A percentile compares a stretch with the other conserved stretches of the same genome.
Evolutionary conservation across 495 filamentous ascomycete species (phyloP).

Genomic region (Penicillium longicatenatum): DNA sequence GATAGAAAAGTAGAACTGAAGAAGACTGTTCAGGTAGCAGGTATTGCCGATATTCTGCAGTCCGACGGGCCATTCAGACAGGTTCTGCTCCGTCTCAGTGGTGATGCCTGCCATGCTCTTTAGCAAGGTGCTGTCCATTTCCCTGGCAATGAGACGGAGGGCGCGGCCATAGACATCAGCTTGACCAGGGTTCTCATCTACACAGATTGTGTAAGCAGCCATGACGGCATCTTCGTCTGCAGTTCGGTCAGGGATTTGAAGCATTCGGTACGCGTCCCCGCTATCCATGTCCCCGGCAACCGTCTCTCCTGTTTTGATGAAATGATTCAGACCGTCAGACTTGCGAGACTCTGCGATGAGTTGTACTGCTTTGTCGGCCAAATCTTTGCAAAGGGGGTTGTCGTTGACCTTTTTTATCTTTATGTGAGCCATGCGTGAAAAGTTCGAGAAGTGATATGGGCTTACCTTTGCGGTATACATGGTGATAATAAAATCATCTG

Average conservation of each 20-base stretch:
- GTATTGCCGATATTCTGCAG: conserved; percentile 94
- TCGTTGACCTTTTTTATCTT: conserved; percentile 44
- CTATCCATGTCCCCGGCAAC: conserved; percentile 58
- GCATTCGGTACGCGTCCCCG: conserved; percentile 56
- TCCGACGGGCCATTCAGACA: conserved; percentile 70
- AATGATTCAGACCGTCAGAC: conserved; percentile 54
- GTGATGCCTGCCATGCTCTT: conserved; percentile 38
- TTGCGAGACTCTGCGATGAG: conserved; percentile 59
- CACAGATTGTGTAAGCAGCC: conserved; percentile 50
- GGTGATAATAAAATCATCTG: conserved; percentile 62
- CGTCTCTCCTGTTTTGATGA: conserved; percentile 56
- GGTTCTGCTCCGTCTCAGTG: conserved; percentile 33
- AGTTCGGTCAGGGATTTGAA: conserved; percentile 56
- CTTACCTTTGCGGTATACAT: conserved; percentile 60
- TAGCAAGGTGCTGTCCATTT: conserved; percentile 47
- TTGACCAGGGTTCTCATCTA: conserved; percentile 52
- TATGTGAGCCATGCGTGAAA: neutral
- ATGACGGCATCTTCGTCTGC: conserved; percentile 53
- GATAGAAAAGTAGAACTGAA: conserved; percentile 94
- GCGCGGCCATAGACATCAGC: conserved; percentile 50
- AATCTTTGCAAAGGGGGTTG: conserved; percentile 46
- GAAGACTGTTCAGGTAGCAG: conserved; percentile 94
- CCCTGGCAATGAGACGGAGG: conserved; percentile 51
- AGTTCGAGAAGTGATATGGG: neutral
- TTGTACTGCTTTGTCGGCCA: conserved; percentile 55